Percentiles rank a stretch among this genome's conserved stretches.
These are phyloP conservation scores for Inga leiocalycina DNA, from an alignment of 306 rosid species.

Conservation along the genomic window DNA sequence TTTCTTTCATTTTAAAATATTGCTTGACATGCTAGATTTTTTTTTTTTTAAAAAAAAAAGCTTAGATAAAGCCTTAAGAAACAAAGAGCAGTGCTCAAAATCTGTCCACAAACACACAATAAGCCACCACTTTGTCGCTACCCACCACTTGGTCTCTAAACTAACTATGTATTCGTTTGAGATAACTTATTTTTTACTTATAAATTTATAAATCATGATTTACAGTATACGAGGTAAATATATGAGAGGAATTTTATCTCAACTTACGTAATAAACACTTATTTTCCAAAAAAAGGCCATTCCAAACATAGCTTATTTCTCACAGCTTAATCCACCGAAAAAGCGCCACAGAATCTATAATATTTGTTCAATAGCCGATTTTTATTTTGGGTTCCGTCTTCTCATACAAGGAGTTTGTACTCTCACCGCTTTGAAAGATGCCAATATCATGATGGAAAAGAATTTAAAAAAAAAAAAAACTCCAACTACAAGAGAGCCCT, in stretches of 20 bases:
- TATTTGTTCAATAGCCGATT: background rate
- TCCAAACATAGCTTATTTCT: too few relatives aligned
- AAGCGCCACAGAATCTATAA: background rate
- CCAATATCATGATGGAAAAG: slow-evolving; percentile 3
- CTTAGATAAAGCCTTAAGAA: background rate
- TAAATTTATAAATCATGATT: too few relatives aligned
- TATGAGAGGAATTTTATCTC: too few relatives aligned
- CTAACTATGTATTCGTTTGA: too few relatives aligned
- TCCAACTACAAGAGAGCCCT: slow-evolving; percentile 3
- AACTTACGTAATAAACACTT: too few relatives aligned
- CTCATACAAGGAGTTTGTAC: slow-evolving; percentile 22
- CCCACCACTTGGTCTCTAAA: too few relatives aligned
- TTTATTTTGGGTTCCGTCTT: too few relatives aligned
- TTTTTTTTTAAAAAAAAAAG: background rate
- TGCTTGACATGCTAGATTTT: background rate
- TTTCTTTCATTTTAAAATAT: background rate
- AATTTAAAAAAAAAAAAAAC: background rate
- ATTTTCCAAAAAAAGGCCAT: too few relatives aligned
- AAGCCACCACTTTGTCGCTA: too few relatives aligned
- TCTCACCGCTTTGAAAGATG: slow-evolving; percentile 16
- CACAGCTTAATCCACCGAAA: background rate
- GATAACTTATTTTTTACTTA: too few relatives aligned
- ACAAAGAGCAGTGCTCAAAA: background rate
- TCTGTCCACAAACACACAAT: background rate
- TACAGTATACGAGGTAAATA: too few relatives aligned